phyloP scores from a whole-genome alignment of 192 early-diverging fungal genomes.

The Entomortierella parvispora region DNA sequence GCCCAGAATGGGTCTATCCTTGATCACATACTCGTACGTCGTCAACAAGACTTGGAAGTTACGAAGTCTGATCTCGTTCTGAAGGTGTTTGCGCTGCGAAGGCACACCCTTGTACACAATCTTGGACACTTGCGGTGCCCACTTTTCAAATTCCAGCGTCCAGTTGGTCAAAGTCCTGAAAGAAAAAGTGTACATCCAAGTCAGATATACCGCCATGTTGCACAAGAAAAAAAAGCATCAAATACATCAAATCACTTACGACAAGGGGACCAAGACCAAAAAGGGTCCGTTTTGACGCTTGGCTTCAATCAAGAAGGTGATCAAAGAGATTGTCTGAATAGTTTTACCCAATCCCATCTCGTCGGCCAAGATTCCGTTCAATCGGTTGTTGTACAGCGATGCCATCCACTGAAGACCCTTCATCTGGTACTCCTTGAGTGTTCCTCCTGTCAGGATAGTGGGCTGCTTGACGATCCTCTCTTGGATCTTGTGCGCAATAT shows the following conservation, averaged over 20 bases:
- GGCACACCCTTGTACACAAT: constrained; percentile 96
- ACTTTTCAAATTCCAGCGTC: constrained; percentile 97
- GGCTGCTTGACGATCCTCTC: constrained; percentile 84
- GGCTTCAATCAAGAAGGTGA: constrained; percentile 94
- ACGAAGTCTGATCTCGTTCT: constrained; percentile 73
- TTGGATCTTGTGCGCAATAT: constrained; percentile 85
- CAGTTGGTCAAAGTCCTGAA: constrained; percentile 92
- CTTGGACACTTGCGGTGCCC: constrained; percentile 90
- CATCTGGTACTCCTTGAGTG: constrained; percentile 94
- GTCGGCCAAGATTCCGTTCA: constrained; percentile 98
- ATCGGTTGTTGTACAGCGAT: constrained; percentile 96
- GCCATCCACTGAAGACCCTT: constrained; percentile 99
- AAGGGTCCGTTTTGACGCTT: constrained; percentile 97
- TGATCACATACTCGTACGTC: constrained; percentile 97
- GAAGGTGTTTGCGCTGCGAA: constrained; percentile 73
- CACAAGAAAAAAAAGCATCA: too few relatives aligned
- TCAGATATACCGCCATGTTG: background rate
- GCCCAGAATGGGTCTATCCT: constrained; percentile 85
- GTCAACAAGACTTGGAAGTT: constrained; percentile 97
- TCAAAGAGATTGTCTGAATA: constrained; percentile 96
- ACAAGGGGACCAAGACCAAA: constrained; percentile 95
- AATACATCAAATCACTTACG: constrained; percentile 67
- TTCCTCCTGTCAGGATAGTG: constrained; percentile 85
- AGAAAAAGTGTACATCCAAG: constrained; percentile 55
- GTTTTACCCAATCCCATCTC: constrained; percentile 93